Evolutionary conservation across 129 eudicot species (phyloP).

Genomic region (Arctium minus): DNA sequence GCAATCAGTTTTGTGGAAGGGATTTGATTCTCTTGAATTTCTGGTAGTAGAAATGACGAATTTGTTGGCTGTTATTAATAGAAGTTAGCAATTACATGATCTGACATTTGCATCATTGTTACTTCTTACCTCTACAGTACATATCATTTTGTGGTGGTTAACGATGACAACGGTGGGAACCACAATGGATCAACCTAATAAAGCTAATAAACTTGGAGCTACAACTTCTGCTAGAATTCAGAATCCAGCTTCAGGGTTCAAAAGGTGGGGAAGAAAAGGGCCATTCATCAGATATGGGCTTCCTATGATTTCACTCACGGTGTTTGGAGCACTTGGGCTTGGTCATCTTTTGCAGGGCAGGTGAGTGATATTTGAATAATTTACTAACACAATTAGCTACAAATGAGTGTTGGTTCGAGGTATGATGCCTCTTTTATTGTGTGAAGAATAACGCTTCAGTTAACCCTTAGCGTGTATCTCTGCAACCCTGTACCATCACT

Average conservation of each 20-base stretch:
- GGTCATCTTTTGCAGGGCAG: conserved; percentile 94
- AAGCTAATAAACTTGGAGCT: conserved; percentile 10
- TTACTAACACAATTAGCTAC: background rate
- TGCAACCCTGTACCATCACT: background rate
- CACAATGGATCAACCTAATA: conserved; percentile 38
- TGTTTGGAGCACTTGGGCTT: conserved; percentile 83
- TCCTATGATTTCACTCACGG: conserved; percentile 91
- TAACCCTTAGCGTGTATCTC: background rate
- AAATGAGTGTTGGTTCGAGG: background rate
- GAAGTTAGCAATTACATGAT: background rate
- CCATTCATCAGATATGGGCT: conserved; percentile 94
- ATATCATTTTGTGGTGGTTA: conserved; percentile 23
- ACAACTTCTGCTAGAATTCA: conserved; percentile 27
- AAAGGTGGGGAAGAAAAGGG: conserved; percentile 78
- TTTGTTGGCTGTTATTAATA: background rate
- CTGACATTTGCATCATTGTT: conserved; percentile 3
- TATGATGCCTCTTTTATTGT: background rate
- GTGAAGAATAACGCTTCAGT: background rate
- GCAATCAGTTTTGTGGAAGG: background rate
- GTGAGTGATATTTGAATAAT: conserved; percentile 31
- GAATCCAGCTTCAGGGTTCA: conserved; percentile 48
- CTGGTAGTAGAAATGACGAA: background rate
- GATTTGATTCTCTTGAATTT: background rate
- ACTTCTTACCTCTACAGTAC: background rate
- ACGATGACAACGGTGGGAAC: conserved; percentile 42